These are phyloP conservation scores for Leptomonas seymouri DNA, from an alignment of 208 protist species.

Conservation along the genomic window DNA sequence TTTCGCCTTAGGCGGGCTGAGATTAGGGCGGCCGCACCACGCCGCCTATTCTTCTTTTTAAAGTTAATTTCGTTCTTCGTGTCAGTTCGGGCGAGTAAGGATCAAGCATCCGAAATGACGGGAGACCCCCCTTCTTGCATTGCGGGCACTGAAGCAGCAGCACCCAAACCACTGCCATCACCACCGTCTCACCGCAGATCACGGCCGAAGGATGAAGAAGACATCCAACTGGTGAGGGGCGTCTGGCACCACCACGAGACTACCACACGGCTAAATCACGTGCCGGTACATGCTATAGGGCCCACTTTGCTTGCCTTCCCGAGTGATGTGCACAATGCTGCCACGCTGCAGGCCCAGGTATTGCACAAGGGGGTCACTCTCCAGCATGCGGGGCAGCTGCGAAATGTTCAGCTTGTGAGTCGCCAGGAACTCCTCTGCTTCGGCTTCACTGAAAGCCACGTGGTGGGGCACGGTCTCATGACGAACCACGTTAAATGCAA, in stretches of 20 bases:
- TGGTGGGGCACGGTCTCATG: conserved; percentile 97
- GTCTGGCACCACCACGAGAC: neutral
- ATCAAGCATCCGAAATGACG: too few species aligned
- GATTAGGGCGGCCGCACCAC: too few species aligned
- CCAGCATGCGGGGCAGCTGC: conserved; percentile 96
- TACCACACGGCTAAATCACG: conserved; percentile 71
- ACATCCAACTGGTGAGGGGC: too few species aligned
- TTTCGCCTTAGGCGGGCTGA: too few species aligned
- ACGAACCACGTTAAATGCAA: conserved; percentile 95
- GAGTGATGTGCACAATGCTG: conserved; percentile 95
- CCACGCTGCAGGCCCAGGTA: conserved; percentile 94
- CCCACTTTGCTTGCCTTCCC: conserved; percentile 94
- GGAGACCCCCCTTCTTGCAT: too few species aligned
- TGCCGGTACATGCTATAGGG: conserved; percentile 98
- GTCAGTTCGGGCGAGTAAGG: too few species aligned
- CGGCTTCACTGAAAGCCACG: conserved; percentile 61
- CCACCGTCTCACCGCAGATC: too few species aligned
- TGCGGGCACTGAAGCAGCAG: too few species aligned
- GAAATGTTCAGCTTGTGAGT: conserved; percentile 89
- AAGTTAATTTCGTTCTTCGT: too few species aligned
- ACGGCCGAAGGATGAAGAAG: too few species aligned
- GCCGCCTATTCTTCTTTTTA: too few species aligned
- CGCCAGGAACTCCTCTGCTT: conserved; percentile 83
- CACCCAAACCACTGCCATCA: too few species aligned
- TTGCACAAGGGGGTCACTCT: conserved; percentile 94